These are phyloP conservation scores for Hypericum androsaemum DNA, from an alignment of 345 rosid genomes.

Conservation along the genomic window DNA sequence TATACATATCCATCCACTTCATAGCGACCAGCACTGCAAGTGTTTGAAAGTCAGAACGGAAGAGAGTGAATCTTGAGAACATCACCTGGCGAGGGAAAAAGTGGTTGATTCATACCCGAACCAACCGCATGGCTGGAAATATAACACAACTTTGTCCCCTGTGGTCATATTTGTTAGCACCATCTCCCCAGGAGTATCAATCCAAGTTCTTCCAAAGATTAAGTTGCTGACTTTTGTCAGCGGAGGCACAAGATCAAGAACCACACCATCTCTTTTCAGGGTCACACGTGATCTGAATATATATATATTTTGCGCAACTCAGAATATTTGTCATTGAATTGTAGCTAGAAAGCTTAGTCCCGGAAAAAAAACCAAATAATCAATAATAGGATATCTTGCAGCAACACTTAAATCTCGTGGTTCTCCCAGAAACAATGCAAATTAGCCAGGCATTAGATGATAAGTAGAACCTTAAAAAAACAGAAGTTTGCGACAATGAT, in stretches of 20 bases:
- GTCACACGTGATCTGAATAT: constrained; percentile 59
- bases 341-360: no score
- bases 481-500: no score
- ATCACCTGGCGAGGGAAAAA: constrained; percentile 1
- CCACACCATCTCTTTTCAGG: constrained; percentile 63
- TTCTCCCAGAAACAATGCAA: no score
- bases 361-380: no score
- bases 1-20: constrained; percentile 83
- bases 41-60: not conserved
- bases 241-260: constrained; percentile 77
- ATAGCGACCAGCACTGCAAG: constrained; percentile 66
- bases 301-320: not conserved
- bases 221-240: constrained; percentile 64
- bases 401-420: no score
- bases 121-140: constrained; percentile 85
- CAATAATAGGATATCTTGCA: no score
- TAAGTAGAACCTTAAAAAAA: no score
- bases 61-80: not conserved
- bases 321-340: no score
- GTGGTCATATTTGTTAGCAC: constrained; percentile 62
- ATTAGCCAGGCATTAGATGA: no score
- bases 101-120: constrained; percentile 40
- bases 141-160: constrained; percentile 64
- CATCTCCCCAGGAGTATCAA: constrained; percentile 74
- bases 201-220: constrained; percentile 79